These are phyloP conservation scores for Collybiopsis confluens DNA, from an alignment of 768 basidiomycete genomes.

Conservation along the genomic window DNA sequence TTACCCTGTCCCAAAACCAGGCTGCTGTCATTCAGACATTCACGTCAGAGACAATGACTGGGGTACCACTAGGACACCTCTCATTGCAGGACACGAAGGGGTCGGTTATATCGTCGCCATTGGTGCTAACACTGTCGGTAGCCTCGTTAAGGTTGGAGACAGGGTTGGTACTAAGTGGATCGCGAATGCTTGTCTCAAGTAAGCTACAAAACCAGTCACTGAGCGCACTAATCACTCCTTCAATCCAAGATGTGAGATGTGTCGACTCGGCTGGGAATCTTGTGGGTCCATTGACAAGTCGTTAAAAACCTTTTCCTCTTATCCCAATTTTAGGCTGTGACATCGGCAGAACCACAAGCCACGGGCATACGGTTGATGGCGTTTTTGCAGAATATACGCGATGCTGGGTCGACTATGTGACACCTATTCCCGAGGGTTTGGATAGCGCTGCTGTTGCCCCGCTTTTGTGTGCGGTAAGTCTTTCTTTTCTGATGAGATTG, in stretches of 20 bases:
- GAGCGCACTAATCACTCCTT: not conserved
- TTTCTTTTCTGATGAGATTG: not conserved
- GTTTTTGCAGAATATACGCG: conserved; percentile 71
- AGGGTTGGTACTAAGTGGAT: conserved; percentile 79
- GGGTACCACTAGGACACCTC: conserved; percentile 51
- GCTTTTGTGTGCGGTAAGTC: conserved; percentile 68
- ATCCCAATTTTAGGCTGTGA: conserved; percentile 38
- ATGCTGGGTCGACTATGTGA: conserved; percentile 71
- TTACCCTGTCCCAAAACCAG: too few species aligned
- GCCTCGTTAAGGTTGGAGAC: conserved; percentile 63
- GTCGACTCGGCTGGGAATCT: conserved; percentile 61
- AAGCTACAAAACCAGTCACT: not conserved
- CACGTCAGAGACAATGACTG: conserved; percentile 69
- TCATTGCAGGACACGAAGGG: conserved; percentile 79
- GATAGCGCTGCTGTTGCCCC: conserved; percentile 67
- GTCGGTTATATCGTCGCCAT: conserved; percentile 77
- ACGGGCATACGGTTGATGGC: conserved; percentile 72
- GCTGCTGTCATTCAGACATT: conserved; percentile 70
- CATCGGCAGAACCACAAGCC: conserved; percentile 32
- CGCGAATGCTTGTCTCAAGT: conserved; percentile 35
- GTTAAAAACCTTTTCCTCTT: too few species aligned
- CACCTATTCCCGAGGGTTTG: conserved; percentile 70
- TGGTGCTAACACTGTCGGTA: conserved; percentile 47
- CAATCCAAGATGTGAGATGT: conserved; percentile 60
- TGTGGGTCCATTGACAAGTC: conserved; percentile 20